A percentile compares a stretch with the other conserved stretches of the same genome.
These are phyloP conservation scores for Thelonectria rubi DNA, from an alignment of 2,329 filamentous ascomycete species.

Conservation along the genomic window DNA sequence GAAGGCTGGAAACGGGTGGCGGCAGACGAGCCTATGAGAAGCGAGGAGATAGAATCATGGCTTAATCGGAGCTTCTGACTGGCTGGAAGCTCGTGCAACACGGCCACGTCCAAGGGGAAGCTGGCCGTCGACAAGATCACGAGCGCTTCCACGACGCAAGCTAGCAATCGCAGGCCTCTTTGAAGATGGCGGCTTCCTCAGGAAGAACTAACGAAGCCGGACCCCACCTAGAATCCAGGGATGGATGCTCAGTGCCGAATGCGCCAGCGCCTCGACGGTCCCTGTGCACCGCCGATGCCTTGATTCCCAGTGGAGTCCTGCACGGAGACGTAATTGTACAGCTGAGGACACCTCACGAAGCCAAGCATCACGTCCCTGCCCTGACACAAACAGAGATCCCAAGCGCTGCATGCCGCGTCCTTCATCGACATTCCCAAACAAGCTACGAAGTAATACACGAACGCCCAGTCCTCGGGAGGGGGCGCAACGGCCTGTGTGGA, in stretches of 20 bases:
- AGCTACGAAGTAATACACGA: too few species aligned
- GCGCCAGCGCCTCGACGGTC: neutral
- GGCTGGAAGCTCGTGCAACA: neutral
- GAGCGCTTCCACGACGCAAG: too few species aligned
- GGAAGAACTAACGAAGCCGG: too few species aligned
- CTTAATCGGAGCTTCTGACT: slow-evolving; percentile 8
- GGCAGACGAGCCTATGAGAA: slow-evolving; percentile 17
- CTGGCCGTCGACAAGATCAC: neutral
- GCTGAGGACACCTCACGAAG: neutral
- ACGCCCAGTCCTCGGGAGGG: neutral
- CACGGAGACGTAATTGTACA: slow-evolving; percentile 17
- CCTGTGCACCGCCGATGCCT: slow-evolving; percentile 2
- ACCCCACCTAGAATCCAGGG: too few species aligned
- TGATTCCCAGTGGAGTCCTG: neutral
- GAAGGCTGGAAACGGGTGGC: slow-evolving; percentile 4
- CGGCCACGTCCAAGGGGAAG: neutral
- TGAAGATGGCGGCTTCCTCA: too few species aligned
- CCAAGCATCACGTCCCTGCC: neutral
- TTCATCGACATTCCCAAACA: slow-evolving; percentile 8
- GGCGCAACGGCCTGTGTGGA: slow-evolving; percentile 16
- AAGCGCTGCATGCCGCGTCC: too few species aligned
- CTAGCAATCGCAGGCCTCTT: too few species aligned
- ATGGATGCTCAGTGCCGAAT: too few species aligned
- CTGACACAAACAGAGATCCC: neutral
- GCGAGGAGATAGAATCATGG: slow-evolving; percentile 9